Conservation (phyloP, 2,329 filamentous ascomycete species). For the Cladosporium sphaerospermum region DNA sequence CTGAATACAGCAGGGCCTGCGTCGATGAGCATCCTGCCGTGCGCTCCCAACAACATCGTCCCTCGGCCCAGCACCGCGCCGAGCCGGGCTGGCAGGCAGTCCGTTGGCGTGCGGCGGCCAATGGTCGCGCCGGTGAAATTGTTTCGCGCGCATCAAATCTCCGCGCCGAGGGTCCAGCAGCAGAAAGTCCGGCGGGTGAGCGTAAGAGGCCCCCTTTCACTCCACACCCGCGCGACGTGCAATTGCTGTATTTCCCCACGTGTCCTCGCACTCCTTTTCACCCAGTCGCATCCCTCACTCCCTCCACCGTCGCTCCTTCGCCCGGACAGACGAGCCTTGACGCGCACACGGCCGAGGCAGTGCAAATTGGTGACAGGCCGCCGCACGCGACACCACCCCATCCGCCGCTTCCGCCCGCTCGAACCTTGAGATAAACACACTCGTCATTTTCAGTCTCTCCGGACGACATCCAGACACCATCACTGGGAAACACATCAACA, state of each 20-base stretch:
- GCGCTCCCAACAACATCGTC: not conserved
- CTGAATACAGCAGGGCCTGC: no score
- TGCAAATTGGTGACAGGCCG: conserved; percentile 6
- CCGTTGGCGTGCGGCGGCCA: not conserved
- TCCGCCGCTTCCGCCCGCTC: conserved; percentile 9
- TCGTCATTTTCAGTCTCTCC: not conserved
- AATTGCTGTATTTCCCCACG: conserved; percentile 6
- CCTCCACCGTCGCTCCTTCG: conserved; percentile 4
- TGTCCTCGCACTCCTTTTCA: conserved; percentile 7
- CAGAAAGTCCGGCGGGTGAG: conserved; percentile 4
- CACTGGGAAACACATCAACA: not conserved
- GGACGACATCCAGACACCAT: not conserved
- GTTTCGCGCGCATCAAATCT: conserved; percentile 10
- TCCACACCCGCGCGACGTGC: conserved; percentile 1
- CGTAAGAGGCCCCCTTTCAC: not conserved
- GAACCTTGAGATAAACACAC: not conserved
- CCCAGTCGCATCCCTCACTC: not conserved
- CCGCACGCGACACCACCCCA: conserved; percentile 8
- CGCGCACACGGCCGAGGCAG: conserved; percentile 3
- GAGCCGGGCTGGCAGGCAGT: not conserved
- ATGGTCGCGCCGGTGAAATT: conserved; percentile 1
- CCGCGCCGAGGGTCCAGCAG: conserved; percentile 9
- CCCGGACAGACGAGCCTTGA: not conserved
- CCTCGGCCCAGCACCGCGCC: not conserved
- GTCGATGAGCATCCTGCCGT: no score